Conservation (phyloP, 1,284 basidiomycete species). For the Puccinia triticina region DNA sequence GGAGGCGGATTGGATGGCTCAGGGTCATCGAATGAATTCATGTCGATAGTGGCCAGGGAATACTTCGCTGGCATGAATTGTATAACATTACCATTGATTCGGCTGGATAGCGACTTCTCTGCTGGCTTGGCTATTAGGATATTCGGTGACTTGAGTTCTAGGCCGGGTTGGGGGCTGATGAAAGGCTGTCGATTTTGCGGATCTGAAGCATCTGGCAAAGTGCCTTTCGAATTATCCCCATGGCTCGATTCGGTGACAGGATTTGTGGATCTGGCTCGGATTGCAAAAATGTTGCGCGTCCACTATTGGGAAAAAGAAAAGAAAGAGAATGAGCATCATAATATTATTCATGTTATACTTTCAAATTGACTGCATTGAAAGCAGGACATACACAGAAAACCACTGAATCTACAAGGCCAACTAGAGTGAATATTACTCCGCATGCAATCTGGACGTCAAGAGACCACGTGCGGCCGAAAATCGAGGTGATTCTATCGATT, state of each 20-base stretch:
- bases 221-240: conserved; percentile 3
- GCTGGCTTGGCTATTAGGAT: background rate
- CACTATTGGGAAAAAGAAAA: conserved; percentile 14
- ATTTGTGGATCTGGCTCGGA: conserved; percentile 1
- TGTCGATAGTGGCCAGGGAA: conserved; percentile 44
- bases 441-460: conserved; percentile 44
- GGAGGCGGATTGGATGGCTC: conserved; percentile 20
- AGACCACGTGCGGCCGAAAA: conserved; percentile 29
- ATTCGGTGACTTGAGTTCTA: conserved; percentile 25
- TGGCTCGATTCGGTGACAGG: background rate
- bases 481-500: conserved; percentile 28
- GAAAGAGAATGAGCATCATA: background rate
- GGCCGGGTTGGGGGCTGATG: background rate
- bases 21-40: conserved; percentile 45
- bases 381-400: conserved; percentile 38
- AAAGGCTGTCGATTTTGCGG: background rate
- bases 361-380: background rate
- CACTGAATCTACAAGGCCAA: conserved; percentile 34
- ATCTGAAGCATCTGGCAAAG: background rate
- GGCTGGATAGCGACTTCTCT: conserved; percentile 15
- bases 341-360: background rate
- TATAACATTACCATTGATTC: conserved; percentile 30
- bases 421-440: conserved; percentile 38
- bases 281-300: conserved; percentile 42
- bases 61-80: conserved; percentile 50